Evolutionary conservation across 257 asterid genomes (phyloP).

Genomic region (Solanum etuberosum): DNA sequence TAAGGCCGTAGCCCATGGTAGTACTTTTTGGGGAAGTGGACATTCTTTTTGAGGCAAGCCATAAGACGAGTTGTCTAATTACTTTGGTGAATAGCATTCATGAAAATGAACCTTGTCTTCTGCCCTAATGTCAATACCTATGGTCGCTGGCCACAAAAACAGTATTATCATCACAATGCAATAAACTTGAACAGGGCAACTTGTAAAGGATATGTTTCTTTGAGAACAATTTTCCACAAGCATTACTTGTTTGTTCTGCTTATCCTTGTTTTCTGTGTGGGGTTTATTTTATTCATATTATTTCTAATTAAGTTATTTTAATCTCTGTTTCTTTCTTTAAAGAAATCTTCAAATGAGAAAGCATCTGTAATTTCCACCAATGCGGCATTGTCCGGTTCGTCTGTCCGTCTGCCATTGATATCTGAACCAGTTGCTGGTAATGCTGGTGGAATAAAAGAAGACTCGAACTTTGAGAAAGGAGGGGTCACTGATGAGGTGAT

Average conservation of each 20-base stretch:
- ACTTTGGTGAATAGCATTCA: neutral
- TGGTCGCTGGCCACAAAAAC: neutral
- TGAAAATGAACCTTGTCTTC: neutral
- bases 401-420: slow-evolving; percentile 15
- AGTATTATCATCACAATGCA: neutral
- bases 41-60: neutral
- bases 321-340: neutral
- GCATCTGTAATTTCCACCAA: slow-evolving; percentile 21
- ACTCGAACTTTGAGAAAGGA: slow-evolving; percentile 12
- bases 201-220: neutral
- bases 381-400: slow-evolving; percentile 19
- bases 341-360: slow-evolving; percentile 39
- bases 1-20: neutral
- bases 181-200: neutral
- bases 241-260: neutral
- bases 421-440: slow-evolving; percentile 17
- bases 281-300: neutral
- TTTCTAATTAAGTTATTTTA: neutral
- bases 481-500: slow-evolving; percentile 8
- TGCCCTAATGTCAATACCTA: neutral
- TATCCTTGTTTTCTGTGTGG: neutral
- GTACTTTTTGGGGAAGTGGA: neutral
- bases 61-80: neutral
- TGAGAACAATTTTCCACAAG: neutral
- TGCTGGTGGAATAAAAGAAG: slow-evolving; percentile 3